Conservation (phyloP, 768 basidiomycete genomes). For the Clathrus columnatus region DNA sequence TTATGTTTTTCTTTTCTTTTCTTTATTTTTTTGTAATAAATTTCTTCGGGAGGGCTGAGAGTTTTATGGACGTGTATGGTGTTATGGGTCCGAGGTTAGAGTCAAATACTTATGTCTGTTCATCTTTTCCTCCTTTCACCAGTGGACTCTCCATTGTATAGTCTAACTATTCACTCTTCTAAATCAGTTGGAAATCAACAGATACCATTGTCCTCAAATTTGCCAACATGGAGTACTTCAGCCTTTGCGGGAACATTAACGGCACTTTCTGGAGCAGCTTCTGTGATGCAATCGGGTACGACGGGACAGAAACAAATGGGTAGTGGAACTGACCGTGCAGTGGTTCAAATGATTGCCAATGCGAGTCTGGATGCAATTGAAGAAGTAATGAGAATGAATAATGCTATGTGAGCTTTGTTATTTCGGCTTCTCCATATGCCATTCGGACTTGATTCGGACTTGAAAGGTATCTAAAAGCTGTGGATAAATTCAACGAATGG, state of each 20-base stretch:
- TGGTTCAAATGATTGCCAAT: conserved; percentile 98
- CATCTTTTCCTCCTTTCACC: conserved; percentile 82
- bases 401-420: conserved; percentile 51
- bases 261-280: conserved; percentile 77
- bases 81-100: not conserved
- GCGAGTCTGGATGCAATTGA: conserved; percentile 93
- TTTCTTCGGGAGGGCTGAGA: too few species aligned
- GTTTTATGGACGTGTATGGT: not conserved
- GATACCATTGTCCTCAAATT: conserved; percentile 69
- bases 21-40: too few species aligned
- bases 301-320: conserved; percentile 53
- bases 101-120: conserved; percentile 56
- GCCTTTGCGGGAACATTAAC: conserved; percentile 86
- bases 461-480: conserved; percentile 83
- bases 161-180: conserved; percentile 71
- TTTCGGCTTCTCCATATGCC: conserved; percentile 14
- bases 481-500: conserved; percentile 99
- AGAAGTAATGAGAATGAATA: conserved; percentile 80
- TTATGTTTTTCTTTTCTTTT: too few species aligned
- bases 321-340: conserved; percentile 77
- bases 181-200: conserved; percentile 53
- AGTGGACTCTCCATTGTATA: conserved; percentile 80
- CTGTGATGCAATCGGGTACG: conserved; percentile 50
- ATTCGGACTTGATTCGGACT: conserved; percentile 7
- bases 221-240: conserved; percentile 86